Evolutionary conservation across 1,139 yeast genomes (phyloP), one percentile per base, ranked within the genome.

Genomic region (Sugiyamaella xylanicola): DNA sequence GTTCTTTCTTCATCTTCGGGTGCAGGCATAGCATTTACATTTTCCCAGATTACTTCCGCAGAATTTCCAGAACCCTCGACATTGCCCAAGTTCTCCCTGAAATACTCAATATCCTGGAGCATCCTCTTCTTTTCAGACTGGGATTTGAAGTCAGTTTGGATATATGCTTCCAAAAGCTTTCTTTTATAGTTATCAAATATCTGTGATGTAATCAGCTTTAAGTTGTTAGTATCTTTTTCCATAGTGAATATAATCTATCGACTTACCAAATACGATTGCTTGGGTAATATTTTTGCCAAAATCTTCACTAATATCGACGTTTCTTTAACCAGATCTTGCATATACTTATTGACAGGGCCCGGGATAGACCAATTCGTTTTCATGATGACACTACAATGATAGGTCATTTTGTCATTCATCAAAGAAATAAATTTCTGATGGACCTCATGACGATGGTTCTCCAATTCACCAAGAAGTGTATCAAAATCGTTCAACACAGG

Each of bases 241-340:
- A 16, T 8, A 8, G 19, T 32, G 40, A 20, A 27, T 46, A 19
- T 42, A 19, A 4, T 32, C 21, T 16, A 13, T 36, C 21, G 36
- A 54, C 60, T 29, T 55, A 63, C 64, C 59, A 67, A 67, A 57
- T 81, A 79, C 56, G 83, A 82, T 13, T 72, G 62, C 46, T 77
- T 78, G 0, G 87, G 84, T 43, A 87, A 71, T 62, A 84, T 84
- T 59, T 82, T 80, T 48, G 77, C 77, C 48, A 87, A 74, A 4
- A 85, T 86, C 59, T 83, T 81, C 1, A 85, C 76, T 32, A 87
- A 84, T 0, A 87, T 82, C 17, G 77, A 65, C 0, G 91, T 85
- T 60, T 86, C 92, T 60, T 82, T 84, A 47, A 85, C 86, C 50
- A 87, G 70, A 1, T 79, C 78, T 59, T 80, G 84, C 89, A 87